Evolutionary conservation across 148 eudicot species (phyloP), one percentile per base, ranked within the genome.

Genomic region (Fallopia convolvulus): DNA sequence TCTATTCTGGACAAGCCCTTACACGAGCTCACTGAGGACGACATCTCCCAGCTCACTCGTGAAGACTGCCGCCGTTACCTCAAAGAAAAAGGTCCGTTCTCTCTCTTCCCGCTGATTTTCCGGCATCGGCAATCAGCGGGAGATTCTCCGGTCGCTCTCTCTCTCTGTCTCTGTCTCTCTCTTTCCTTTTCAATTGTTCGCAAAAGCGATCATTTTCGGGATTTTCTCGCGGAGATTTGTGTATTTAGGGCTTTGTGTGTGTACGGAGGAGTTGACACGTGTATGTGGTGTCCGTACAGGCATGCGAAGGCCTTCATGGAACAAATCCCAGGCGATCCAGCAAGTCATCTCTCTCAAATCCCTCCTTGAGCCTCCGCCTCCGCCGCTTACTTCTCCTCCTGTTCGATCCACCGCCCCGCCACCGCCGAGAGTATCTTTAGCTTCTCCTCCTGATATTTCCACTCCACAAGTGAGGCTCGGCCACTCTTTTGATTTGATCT

Each of bases 301-400:
- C n/a, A 94, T 94, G 99, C 82, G 99, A 61, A 79, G 96, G 55
- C 99, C 99, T 68, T 94, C 97, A 21, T 94, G 99, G 97, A 94
- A 94, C 89, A 94, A 94, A 86, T 94, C 96, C n/a, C 97, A 94
- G 86, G 99, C 97, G 87, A 94, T 92, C 78, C 99, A 94, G 78
- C 97, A 94, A 71, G 99, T 94, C 3, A 90, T 94, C 56, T 90
- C 89, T 17, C 90, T 94, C 41, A 94, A 94, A 85, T 83, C 87
- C 63, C 89, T 94, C 56, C 90, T 94, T 41, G 97, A 92, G 80
- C 83, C 91, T 18, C 18, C 93, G 78, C 82, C 91, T 5, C 46
- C 46, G 9, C 0, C 46, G 15, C 56, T 12, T 47, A 47, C 50
- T 47, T 0, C 50, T 20, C 30, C 26, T 5, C 70, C 70, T 26